Evolutionary conservation across 192 early-diverging fungal genomes (phyloP).

Genomic region (Pecoramyces ruminantium): DNA sequence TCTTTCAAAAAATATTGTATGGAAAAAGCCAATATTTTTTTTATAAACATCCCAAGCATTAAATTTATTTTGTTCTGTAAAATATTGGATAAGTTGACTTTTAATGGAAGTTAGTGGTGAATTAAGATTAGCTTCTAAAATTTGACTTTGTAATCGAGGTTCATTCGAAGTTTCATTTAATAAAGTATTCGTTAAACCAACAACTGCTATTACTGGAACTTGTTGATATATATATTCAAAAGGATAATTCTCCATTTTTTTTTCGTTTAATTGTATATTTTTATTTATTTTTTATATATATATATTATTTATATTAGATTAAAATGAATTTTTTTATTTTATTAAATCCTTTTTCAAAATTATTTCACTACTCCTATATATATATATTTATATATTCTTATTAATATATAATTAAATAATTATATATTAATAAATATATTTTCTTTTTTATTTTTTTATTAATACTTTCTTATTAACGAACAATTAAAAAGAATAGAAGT

Average conservation of each 20-base stretch:
- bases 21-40: background rate
- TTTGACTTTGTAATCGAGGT: background rate
- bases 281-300: background rate
- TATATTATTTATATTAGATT: background rate
- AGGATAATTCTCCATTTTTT: background rate
- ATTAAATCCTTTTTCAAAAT: no score
- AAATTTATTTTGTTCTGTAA: background rate
- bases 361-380: no score
- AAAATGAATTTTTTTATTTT: no score
- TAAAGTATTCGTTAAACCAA: background rate
- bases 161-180: background rate
- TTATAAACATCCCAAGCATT: background rate
- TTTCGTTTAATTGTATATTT: background rate
- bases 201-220: background rate
- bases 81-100: background rate
- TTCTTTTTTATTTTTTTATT: no score
- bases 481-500: no score
- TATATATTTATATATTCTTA: no score
- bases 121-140: background rate
- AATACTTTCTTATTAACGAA: no score
- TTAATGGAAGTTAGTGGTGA: background rate
- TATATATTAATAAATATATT: no score
- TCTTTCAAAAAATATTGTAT: background rate
- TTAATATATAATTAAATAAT: no score
- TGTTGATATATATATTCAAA: background rate